Conservation (phyloP, 2,329 filamentous ascomycete genomes). For the Rhynchosporium graminicola region DNA sequence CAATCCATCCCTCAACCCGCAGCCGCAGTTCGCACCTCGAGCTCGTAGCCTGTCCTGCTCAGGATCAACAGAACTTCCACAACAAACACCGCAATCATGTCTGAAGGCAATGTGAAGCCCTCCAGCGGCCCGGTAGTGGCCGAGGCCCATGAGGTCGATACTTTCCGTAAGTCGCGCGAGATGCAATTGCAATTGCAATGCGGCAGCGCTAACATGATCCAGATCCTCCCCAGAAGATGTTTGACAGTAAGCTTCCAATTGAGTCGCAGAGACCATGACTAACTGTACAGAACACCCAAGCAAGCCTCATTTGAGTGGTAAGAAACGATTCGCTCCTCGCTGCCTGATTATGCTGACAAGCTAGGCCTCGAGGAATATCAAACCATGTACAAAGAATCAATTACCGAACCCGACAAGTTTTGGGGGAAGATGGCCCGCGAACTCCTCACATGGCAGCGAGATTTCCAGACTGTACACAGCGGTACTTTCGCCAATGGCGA, state of each 20-base stretch:
- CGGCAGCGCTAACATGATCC: conserved; percentile 29
- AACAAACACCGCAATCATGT: conserved; percentile 44
- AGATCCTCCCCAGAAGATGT: conserved; percentile 68
- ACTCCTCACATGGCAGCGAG: conserved; percentile 83
- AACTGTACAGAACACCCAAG: conserved; percentile 62
- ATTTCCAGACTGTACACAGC: conserved; percentile 85
- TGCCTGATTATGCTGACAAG: conserved; percentile 6
- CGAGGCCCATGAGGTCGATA: conserved; percentile 77
- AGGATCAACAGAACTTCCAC: conserved; percentile 9
- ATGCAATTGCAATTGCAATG: not conserved
- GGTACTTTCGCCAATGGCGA: conserved; percentile 80
- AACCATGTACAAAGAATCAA: conserved; percentile 76
- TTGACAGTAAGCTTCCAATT: conserved; percentile 57
- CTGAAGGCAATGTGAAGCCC: conserved; percentile 43
- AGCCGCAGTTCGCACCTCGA: conserved; percentile 13
- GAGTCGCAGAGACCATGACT: conserved; percentile 18
- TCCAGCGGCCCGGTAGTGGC: conserved; percentile 61
- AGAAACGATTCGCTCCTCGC: conserved; percentile 40
- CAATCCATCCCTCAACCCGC: not conserved
- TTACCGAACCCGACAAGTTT: conserved; percentile 84
- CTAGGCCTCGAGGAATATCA: conserved; percentile 67
- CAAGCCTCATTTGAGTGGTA: conserved; percentile 67
- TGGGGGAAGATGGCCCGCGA: conserved; percentile 87
- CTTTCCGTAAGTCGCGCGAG: conserved; percentile 57
- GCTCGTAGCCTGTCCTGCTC: not conserved